Evolutionary conservation across 164 flowering plant genomes (phyloP).

Genomic region (Umbellularia californica): DNA sequence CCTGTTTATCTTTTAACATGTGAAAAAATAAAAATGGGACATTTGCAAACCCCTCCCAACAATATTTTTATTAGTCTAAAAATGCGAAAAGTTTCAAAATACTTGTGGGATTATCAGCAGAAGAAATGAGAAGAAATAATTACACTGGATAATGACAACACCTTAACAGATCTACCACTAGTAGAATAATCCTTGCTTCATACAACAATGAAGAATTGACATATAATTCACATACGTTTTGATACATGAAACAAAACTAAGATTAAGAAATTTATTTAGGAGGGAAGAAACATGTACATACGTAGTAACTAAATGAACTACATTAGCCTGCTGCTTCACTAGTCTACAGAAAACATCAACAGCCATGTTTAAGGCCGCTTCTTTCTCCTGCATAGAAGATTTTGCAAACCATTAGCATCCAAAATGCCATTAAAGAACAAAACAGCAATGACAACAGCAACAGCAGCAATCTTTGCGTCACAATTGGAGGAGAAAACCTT

Average conservation of each 20-base stretch:
- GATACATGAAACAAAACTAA: background rate
- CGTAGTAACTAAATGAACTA: slow-evolving; percentile 83
- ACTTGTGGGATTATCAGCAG: background rate
- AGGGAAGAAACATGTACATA: slow-evolving; percentile 25
- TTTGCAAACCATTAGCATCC: slow-evolving; percentile 19
- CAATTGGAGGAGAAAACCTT: slow-evolving; percentile 45
- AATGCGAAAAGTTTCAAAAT: background rate
- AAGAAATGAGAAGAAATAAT: background rate
- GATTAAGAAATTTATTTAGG: background rate
- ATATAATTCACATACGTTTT: background rate
- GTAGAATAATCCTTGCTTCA: background rate
- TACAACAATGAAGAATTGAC: background rate
- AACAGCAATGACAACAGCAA: background rate
- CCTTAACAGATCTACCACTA: background rate
- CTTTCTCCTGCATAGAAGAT: slow-evolving; percentile 81
- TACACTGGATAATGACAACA: background rate
- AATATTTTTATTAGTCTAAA: no score
- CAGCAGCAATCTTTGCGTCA: background rate
- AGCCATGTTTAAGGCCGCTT: slow-evolving; percentile 83
- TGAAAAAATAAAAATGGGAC: no score
- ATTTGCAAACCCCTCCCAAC: no score
- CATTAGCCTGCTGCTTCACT: slow-evolving; percentile 82
- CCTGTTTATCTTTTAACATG: no score
- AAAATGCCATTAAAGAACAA: background rate
- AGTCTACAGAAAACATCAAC: slow-evolving; percentile 95